Evolutionary conservation across 345 rosid genomes (phyloP).

Genomic region (Schrenkiella parvula): DNA sequence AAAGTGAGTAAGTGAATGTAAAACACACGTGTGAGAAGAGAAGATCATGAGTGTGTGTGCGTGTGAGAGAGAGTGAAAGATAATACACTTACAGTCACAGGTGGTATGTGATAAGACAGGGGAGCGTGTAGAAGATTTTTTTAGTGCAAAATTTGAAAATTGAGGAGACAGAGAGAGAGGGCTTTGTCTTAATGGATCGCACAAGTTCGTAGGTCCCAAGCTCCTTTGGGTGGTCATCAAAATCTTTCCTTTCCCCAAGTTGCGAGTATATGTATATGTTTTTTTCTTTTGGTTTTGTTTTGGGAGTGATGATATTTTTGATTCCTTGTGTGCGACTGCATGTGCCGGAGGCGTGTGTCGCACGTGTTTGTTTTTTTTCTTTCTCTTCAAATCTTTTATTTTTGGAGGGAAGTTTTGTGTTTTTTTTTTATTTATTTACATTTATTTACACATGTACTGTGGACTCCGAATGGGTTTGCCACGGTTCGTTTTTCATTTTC

Average conservation of each 20-base stretch:
- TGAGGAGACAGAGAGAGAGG: not conserved
- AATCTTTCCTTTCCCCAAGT: not conserved
- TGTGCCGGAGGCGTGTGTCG: slow-evolving; percentile 35
- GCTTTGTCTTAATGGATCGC: slow-evolving; percentile 30
- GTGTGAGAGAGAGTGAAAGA: slow-evolving; percentile 13
- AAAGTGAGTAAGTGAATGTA: not conserved
- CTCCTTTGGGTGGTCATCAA: not conserved
- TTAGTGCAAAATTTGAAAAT: slow-evolving; percentile 1
- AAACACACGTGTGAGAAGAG: slow-evolving; percentile 23
- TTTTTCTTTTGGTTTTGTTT: not conserved
- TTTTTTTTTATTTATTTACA: not conserved
- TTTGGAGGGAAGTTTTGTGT: slow-evolving; percentile 34
- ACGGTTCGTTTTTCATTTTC: not conserved
- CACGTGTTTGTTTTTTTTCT: slow-evolving; percentile 23
- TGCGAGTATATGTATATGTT: not conserved
- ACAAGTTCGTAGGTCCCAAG: slow-evolving; percentile 22
- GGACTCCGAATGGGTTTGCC: slow-evolving; percentile 21
- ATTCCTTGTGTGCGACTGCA: slow-evolving; percentile 22
- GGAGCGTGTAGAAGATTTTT: slow-evolving; percentile 20
- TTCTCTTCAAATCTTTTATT: slow-evolving; percentile 32
- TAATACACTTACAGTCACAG: not conserved
- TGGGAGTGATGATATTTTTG: not conserved
- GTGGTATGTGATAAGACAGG: slow-evolving; percentile 24
- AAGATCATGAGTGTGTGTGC: slow-evolving; percentile 6
- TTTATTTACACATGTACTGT: slow-evolving; percentile 16